These are phyloP conservation scores for Tolypocladium ovalisporum DNA, from an alignment of 2,329 filamentous ascomycete species.

Conservation along the genomic window DNA sequence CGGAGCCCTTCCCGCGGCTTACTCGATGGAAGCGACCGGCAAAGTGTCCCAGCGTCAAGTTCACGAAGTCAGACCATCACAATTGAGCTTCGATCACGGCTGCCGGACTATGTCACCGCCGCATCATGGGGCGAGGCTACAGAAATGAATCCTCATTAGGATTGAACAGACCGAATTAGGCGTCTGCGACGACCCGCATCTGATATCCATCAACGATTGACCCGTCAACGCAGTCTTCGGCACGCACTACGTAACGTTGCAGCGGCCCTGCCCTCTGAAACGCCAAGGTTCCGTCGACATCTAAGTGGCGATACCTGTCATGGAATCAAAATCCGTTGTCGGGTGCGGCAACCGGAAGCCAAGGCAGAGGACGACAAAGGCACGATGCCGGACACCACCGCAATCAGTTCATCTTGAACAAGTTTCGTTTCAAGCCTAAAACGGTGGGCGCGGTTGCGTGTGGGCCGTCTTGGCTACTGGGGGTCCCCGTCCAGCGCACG, in stretches of 20 bases:
- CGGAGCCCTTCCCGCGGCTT: background rate
- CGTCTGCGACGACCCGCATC: background rate
- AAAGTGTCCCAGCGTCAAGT: background rate
- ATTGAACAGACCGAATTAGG: background rate
- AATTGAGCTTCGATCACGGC: background rate
- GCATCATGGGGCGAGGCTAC: background rate
- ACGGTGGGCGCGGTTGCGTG: background rate
- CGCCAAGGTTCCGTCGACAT: background rate
- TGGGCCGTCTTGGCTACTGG: background rate
- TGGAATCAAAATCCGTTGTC: background rate
- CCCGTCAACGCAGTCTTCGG: background rate
- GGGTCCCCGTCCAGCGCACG: background rate
- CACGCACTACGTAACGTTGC: background rate
- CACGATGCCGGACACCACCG: background rate
- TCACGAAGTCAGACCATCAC: background rate
- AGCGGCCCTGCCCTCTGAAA: background rate
- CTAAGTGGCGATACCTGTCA: background rate
- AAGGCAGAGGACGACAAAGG: background rate
- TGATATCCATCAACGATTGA: background rate
- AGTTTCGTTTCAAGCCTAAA: background rate
- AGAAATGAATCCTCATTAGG: background rate
- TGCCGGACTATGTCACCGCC: background rate
- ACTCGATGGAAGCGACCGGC: background rate
- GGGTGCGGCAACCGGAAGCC: background rate
- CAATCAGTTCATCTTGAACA: background rate